These are phyloP conservation scores for Areca catechu DNA, from an alignment of 176 grass and related monocot species.

Conservation along the genomic window DNA sequence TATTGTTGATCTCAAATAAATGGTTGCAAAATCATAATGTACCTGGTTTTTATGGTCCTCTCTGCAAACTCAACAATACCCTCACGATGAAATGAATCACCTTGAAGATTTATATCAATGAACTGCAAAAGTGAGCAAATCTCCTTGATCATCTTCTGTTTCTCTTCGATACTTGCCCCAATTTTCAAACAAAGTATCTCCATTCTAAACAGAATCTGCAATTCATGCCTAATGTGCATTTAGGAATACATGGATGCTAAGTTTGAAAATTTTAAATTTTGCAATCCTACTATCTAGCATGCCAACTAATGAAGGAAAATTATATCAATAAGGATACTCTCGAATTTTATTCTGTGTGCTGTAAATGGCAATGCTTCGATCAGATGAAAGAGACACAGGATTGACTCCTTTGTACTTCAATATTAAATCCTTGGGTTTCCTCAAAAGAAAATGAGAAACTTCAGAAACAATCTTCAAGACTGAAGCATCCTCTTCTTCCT, in stretches of 20 bases:
- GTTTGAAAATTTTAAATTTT: not conserved
- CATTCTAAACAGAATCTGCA: slow-evolving; percentile 91
- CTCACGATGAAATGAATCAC: slow-evolving; percentile 51
- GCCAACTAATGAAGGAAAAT: slow-evolving; percentile 5
- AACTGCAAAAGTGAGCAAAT: slow-evolving; percentile 81
- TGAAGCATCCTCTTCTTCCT: slow-evolving; percentile 31
- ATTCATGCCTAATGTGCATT: slow-evolving; percentile 60
- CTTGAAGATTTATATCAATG: slow-evolving; percentile 84
- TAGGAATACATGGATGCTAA: slow-evolving; percentile 35
- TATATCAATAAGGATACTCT: slow-evolving; percentile 76
- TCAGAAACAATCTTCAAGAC: slow-evolving; percentile 33
- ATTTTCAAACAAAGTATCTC: slow-evolving; percentile 66
- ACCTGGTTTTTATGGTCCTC: slow-evolving; percentile 81
- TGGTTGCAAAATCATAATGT: slow-evolving; percentile 18
- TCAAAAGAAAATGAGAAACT: slow-evolving; percentile 54
- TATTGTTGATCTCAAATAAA: not conserved
- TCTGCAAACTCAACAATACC: slow-evolving; percentile 72
- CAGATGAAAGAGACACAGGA: slow-evolving; percentile 19
- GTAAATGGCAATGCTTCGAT: slow-evolving; percentile 17
- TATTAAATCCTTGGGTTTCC: slow-evolving; percentile 73
- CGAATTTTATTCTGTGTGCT: slow-evolving; percentile 56
- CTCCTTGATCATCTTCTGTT: slow-evolving; percentile 91
- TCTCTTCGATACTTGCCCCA: slow-evolving; percentile 51
- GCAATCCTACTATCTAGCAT: not conserved
- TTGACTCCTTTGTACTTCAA: slow-evolving; percentile 46